Base-by-base conservation (phyloP, 257 asterid genomes). In the Datura wrightii region DNA sequence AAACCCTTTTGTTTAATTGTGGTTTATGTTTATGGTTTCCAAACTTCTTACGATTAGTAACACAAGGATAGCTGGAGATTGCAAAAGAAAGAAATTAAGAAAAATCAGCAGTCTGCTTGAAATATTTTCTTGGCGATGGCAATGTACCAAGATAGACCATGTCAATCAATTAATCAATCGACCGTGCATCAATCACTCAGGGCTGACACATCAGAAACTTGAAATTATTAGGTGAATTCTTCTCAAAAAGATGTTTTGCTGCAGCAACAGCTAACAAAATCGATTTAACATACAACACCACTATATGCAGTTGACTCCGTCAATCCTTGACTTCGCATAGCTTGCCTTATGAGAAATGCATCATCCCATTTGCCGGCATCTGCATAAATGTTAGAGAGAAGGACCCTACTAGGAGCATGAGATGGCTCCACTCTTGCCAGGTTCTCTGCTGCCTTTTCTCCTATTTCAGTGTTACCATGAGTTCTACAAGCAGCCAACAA, bases 381-480 rank as follows among this genome's bases (percentile, higher is more conserved):
- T 2, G 97, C 98, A 42, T 91, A 95, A 80, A 95, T 91, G 76
- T 90, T 97, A 59, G 96, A 94, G 54, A 97, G 80, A 6, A 97
- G 86, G 82, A 97, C 97, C 82, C 94, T 91, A 84, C 99, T 94
- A 8, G 99, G 97, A 63, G 98, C 99, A 84, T 97, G 98, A 9
- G 90, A 90, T 14, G 98, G 98, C 63, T 94, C 98, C 67, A 97
- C 88, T 86, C 80, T 87, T 1, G 95, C 93, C 93, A 97, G 83
- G 85, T 87, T 90, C 82, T 83, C 84, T 74, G 98, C 98, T 55
- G 94, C 98, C 85, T 91, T 88, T 83, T 92, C 94, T 53, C 97
- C 99, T 18, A 93, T 83, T 65, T 93, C 96, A 1, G 94, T 88
- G 66, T 91, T 82, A 16, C 93, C 95, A n/a, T 97, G 89, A 72